Conservation (phyloP, 176 grass and related monocot species). For the Avena atlantica region DNA sequence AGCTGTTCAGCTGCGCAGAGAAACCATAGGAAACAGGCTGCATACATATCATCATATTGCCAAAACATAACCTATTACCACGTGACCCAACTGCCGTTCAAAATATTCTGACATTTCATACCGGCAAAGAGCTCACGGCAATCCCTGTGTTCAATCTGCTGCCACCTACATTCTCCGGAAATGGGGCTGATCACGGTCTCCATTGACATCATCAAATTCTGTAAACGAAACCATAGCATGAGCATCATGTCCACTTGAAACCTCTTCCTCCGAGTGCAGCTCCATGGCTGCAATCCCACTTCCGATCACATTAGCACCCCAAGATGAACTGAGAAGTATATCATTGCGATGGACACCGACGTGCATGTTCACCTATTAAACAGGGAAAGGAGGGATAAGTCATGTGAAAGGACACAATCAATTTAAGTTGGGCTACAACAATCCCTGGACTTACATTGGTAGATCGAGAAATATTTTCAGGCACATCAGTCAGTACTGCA, state of each 20-base stretch:
- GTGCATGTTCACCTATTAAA: constrained; percentile 53
- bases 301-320: constrained; percentile 47
- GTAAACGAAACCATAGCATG: constrained; percentile 1
- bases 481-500: constrained; percentile 41
- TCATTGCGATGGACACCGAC: constrained; percentile 19
- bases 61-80: constrained; percentile 3
- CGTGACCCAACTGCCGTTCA: constrained; percentile 3
- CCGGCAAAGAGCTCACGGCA: neutral
- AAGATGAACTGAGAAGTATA: constrained; percentile 29
- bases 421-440: neutral
- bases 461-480: constrained; percentile 38
- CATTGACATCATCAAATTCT: constrained; percentile 23
- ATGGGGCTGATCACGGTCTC: constrained; percentile 37
- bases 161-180: constrained; percentile 22
- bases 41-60: neutral
- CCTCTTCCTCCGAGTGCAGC: constrained; percentile 39
- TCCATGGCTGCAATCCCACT: constrained; percentile 35
- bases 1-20: constrained; percentile 6
- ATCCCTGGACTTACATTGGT: constrained; percentile 49
- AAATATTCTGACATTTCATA: constrained; percentile 29
- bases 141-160: neutral
- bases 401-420: neutral
- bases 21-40: constrained; percentile 27
- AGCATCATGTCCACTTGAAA: constrained; percentile 24
- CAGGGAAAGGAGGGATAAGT: constrained; percentile 21